Percentiles rank a stretch among this genome's conserved stretches.
Conservation (phyloP, 2,329 filamentous ascomycete species). For the Botrytis elliptica region DNA sequence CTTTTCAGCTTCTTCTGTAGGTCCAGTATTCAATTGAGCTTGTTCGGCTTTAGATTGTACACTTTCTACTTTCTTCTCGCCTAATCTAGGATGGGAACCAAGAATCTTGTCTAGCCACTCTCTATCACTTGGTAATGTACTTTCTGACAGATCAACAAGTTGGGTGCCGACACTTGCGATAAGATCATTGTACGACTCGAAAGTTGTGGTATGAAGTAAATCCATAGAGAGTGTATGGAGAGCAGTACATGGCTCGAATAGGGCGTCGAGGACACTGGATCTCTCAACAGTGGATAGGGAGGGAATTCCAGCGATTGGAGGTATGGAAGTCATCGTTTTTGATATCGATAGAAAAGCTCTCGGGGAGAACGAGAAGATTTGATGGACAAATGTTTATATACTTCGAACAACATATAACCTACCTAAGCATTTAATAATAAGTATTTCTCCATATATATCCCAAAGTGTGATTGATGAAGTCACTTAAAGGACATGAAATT, state of each 20-base stretch:
- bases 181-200: constrained; percentile 66
- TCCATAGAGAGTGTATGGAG: constrained; percentile 73
- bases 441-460: background rate
- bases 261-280: constrained; percentile 64
- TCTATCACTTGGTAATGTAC: constrained; percentile 50
- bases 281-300: constrained; percentile 55
- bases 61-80: constrained; percentile 78
- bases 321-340: constrained; percentile 45
- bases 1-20: constrained; percentile 55
- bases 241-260: constrained; percentile 79
- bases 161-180: constrained; percentile 64
- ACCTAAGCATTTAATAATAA: background rate
- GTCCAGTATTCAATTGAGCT: constrained; percentile 63
- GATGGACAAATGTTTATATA: background rate
- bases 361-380: background rate
- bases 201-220: constrained; percentile 58
- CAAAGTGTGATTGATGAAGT: background rate
- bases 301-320: constrained; percentile 55
- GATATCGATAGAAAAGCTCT: background rate
- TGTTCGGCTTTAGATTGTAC: constrained; percentile 80
- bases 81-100: constrained; percentile 78
- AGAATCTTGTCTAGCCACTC: constrained; percentile 69
- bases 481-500: background rate
- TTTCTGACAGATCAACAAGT: constrained; percentile 59
- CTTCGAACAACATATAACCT: no score